A percentile compares a stretch with the other conserved stretches of the same genome.
Conservation (phyloP, 2,329 filamentous ascomycete species). For the Curvularia sp. region DNA sequence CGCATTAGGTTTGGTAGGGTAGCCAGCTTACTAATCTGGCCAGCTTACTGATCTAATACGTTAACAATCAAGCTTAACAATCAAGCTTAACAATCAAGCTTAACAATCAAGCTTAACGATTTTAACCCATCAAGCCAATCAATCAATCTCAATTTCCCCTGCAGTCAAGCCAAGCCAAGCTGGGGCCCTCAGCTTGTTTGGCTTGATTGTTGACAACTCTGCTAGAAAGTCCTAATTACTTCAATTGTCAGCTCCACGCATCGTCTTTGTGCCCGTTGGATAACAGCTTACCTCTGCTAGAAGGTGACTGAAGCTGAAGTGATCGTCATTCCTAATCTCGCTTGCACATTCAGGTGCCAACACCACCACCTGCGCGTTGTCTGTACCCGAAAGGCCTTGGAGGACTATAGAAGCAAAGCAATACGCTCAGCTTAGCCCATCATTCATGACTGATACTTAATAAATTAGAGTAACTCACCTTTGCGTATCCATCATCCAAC, state of each 20-base stretch:
- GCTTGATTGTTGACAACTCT: too few relatives aligned
- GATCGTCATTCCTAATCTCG: conserved; percentile 1
- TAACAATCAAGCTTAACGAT: too few relatives aligned
- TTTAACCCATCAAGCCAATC: too few relatives aligned
- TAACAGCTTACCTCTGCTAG: conserved; percentile 1
- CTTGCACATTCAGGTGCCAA: conserved; percentile 1
- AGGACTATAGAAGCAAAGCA: neutral
- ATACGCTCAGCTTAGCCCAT: neutral
- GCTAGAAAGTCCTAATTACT: neutral
- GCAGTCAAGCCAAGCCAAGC: too few relatives aligned
- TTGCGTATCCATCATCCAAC: neutral
- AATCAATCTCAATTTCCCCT: too few relatives aligned
- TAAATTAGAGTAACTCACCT: conserved; percentile 1
- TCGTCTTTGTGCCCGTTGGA: neutral
- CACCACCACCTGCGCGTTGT: conserved; percentile 3
- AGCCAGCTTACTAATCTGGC: too few relatives aligned
- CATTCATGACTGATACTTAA: neutral
- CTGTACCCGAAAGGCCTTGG: conserved; percentile 3
- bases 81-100: too few relatives aligned
- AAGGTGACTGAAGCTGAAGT: neutral
- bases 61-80: too few relatives aligned
- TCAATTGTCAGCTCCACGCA: neutral
- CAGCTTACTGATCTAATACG: too few relatives aligned
- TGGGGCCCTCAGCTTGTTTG: too few relatives aligned
- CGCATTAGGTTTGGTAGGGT: too few relatives aligned